Base-by-base conservation (phyloP, 805 yeast species). In the Teunomyces tritomae region DNA sequence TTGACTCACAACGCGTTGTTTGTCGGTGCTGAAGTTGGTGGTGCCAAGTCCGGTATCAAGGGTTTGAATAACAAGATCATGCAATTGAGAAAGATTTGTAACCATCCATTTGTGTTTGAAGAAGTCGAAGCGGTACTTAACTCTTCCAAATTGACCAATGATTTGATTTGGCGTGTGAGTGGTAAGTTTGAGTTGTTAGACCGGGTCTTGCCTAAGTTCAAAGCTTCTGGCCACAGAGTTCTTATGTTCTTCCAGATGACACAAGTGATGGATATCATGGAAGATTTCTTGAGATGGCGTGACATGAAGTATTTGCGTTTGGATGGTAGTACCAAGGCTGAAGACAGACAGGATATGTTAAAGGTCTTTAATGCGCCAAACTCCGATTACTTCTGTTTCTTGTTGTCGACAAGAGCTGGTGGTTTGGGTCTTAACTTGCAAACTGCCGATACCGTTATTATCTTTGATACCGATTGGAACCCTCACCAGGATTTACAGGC, bases 401-500 rank as follows among this genome's bases (percentile, higher is more conserved):
- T 87, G 49, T 70, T 87, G 50, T 85, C 92, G 0, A 87, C 95
- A 0, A 83, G 95, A 75, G 95, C 95, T 45, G 95, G 95, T 77
- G 95, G 95, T 54, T 78, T 87, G 58, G 95, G 95, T 61, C 76
- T 87, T 59, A 87, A 87, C 65, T 79, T 87, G 64, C 95, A 87
- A 70, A 86, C 91, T 24, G 95, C 95, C 3, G 95, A 87, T 63
- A 87, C 95, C 0, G 95, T 87, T 49, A 82, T 87, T 53, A 87
- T 87, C 53, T 87, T 87, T 63, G 95, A 87, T 64, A 85, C 92
- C 11, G 95, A 87, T 70, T 87, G 95, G 95, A 87, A 87, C 62
- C 95, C 95, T 7, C 95, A 87, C 70, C 95, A 87, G 67, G 95
- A 87, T 81, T 79, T 87, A 61, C 95, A 87, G 65, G 95, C 94